A percentile compares a stretch with the other conserved stretches of the same genome.
Evolutionary conservation across 2,329 filamentous ascomycete genomes (phyloP).

Genomic region (Allantophomopsis lycopodina): DNA sequence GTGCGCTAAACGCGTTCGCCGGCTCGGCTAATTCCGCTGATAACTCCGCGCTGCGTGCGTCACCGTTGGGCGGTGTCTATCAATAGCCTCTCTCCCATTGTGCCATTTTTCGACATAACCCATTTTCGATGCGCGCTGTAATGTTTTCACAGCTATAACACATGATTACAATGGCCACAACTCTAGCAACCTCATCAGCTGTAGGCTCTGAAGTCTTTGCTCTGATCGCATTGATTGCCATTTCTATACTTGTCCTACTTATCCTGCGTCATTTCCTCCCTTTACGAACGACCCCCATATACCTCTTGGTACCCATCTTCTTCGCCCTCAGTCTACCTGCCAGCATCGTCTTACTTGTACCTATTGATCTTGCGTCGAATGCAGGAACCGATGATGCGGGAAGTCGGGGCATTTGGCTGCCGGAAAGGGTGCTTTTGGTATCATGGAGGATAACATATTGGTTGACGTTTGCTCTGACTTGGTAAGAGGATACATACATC

Average conservation of each 20-base stretch:
- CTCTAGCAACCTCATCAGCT: slow-evolving; percentile 40
- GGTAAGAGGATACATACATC: slow-evolving; percentile 36
- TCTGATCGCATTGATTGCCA: slow-evolving; percentile 53
- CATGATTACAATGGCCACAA: slow-evolving; percentile 8
- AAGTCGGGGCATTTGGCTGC: slow-evolving; percentile 76
- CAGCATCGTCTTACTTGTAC: slow-evolving; percentile 81
- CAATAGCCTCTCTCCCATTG: too few relatives aligned
- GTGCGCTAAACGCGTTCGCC: too few relatives aligned
- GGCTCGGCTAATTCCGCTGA: too few relatives aligned
- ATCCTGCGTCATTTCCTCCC: slow-evolving; percentile 85
- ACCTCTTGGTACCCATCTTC: slow-evolving; percentile 85
- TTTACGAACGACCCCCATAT: slow-evolving; percentile 77
- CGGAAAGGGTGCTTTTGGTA: slow-evolving; percentile 63
- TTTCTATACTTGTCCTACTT: slow-evolving; percentile 66
- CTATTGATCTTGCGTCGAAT: slow-evolving; percentile 87
- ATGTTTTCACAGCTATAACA: too few relatives aligned
- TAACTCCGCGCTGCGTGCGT: too few relatives aligned
- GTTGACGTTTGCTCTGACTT: slow-evolving; percentile 90
- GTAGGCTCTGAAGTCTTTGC: slow-evolving; percentile 73
- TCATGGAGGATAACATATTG: slow-evolving; percentile 95
- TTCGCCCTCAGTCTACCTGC: slow-evolving; percentile 88
- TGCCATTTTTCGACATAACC: too few relatives aligned
- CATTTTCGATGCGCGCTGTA: too few relatives aligned
- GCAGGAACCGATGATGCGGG: slow-evolving; percentile 58
- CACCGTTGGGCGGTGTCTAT: too few relatives aligned